These are phyloP conservation scores for Microsporum canis DNA, from an alignment of 2,329 filamentous ascomycete species.

Conservation along the genomic window DNA sequence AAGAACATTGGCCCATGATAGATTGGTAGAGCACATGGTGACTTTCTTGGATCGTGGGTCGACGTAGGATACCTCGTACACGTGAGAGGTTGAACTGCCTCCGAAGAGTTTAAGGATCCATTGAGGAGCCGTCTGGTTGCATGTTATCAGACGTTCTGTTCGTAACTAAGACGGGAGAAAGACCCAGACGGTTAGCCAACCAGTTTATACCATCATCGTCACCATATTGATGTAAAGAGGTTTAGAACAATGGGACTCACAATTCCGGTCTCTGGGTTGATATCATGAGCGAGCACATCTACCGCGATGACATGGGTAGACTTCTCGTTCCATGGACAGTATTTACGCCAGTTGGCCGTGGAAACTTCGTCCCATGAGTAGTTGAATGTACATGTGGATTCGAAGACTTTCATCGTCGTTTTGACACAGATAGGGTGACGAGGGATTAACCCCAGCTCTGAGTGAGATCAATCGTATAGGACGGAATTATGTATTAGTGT, in stretches of 20 bases:
- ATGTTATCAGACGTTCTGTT: slow-evolving; percentile 54
- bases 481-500: background rate
- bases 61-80: slow-evolving; percentile 94
- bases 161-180: slow-evolving; percentile 42
- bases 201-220: background rate
- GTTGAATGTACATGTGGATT: slow-evolving; percentile 77
- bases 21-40: slow-evolving; percentile 91
- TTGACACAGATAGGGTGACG: background rate
- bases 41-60: slow-evolving; percentile 73
- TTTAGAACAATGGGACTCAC: slow-evolving; percentile 34
- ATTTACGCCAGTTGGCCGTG: slow-evolving; percentile 96
- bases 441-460: background rate
- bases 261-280: slow-evolving; percentile 55
- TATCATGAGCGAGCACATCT: slow-evolving; percentile 69
- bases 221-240: slow-evolving; percentile 1
- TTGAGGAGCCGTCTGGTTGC: slow-evolving; percentile 38
- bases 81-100: slow-evolving; percentile 67
- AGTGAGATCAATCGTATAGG: background rate
- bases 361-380: slow-evolving; percentile 99
- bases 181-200: background rate
- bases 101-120: slow-evolving; percentile 67
- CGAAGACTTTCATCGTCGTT: slow-evolving; percentile 79
- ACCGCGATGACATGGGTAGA: slow-evolving; percentile 94
- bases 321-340: slow-evolving; percentile 98
- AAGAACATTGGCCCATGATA: slow-evolving; percentile 84